These are phyloP conservation scores for Exophiala phaeomuriformis DNA, from an alignment of 2,329 filamentous ascomycete genomes.

Conservation along the genomic window DNA sequence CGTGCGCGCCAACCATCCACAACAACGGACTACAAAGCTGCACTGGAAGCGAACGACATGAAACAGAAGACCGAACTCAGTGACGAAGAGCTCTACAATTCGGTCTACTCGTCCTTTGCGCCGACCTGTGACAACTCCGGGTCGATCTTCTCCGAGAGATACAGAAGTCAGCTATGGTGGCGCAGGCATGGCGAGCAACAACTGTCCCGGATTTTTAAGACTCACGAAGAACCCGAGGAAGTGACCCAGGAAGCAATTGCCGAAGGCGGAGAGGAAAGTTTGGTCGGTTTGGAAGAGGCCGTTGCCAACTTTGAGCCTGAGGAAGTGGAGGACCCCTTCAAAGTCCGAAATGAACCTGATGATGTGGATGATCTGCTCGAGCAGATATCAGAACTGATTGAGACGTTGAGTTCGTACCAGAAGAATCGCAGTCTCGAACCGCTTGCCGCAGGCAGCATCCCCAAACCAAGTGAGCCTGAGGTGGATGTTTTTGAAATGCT, in stretches of 20 bases:
- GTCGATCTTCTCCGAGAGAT: constrained; percentile 37
- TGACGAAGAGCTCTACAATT: constrained; percentile 32
- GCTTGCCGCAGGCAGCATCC: constrained; percentile 37
- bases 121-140: constrained; percentile 41
- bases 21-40: constrained; percentile 9
- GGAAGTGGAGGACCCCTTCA: constrained; percentile 25
- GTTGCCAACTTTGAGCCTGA: constrained; percentile 38
- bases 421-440: constrained; percentile 48
- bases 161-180: constrained; percentile 43
- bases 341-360: constrained; percentile 35
- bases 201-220: constrained; percentile 25
- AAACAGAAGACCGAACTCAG: constrained; percentile 1
- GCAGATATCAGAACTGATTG: constrained; percentile 54
- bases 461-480: constrained; percentile 50
- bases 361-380: constrained; percentile 46
- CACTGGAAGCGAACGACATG: constrained; percentile 10
- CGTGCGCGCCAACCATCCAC: constrained; percentile 1
- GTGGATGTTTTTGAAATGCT: constrained; percentile 61
- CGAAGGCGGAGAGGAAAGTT: constrained; percentile 29
- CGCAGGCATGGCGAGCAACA: constrained; percentile 36
- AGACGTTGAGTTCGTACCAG: constrained; percentile 57
- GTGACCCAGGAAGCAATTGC: constrained; percentile 25
- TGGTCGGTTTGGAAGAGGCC: constrained; percentile 39
- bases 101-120: constrained; percentile 45
- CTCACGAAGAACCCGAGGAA: constrained; percentile 5